A percentile compares a stretch with the other conserved stretches of the same genome.
These are phyloP conservation scores for Cercospora zeina DNA, from an alignment of 2,329 filamentous ascomycete species.

Conservation along the genomic window DNA sequence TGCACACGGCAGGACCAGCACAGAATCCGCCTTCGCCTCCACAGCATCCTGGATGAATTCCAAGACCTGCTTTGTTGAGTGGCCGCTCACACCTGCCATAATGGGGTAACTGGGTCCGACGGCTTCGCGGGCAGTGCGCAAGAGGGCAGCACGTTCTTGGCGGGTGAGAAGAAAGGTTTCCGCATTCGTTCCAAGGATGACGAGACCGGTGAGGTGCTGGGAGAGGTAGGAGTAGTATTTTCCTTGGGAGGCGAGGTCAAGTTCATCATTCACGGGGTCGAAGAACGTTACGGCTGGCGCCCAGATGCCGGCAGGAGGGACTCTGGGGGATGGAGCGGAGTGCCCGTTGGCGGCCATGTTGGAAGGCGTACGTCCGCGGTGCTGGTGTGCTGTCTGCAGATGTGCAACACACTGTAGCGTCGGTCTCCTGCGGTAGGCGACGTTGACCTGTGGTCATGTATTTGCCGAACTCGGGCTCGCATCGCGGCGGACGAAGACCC, in stretches of 20 bases:
- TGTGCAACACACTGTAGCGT: background rate
- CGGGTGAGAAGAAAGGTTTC: conserved; percentile 51
- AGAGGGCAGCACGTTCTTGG: conserved; percentile 45
- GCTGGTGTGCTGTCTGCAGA: background rate
- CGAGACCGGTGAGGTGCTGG: conserved; percentile 47
- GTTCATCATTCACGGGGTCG: conserved; percentile 42
- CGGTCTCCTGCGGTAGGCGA: background rate
- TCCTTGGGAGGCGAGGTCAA: conserved; percentile 47
- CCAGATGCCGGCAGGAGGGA: conserved; percentile 52
- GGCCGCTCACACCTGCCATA: conserved; percentile 49
- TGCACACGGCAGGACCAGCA: conserved; percentile 46
- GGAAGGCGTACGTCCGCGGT: background rate
- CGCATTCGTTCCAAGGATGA: conserved; percentile 51
- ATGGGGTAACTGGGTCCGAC: conserved; percentile 47
- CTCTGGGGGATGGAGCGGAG: conserved; percentile 39
- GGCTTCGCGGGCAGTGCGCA: conserved; percentile 46
- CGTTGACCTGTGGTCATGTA: background rate
- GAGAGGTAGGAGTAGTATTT: conserved; percentile 50
- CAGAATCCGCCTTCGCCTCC: conserved; percentile 47
- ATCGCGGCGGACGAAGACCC: conserved; percentile 13
- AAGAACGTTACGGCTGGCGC: conserved; percentile 51
- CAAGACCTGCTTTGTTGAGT: conserved; percentile 48
- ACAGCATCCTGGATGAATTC: conserved; percentile 48
- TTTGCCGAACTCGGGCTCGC: conserved; percentile 19
- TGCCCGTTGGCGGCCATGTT: conserved; percentile 27